Evolutionary conservation across 805 yeast genomes (phyloP), one percentile per base, ranked within the genome.

Genomic region (Ogataea henricii): DNA sequence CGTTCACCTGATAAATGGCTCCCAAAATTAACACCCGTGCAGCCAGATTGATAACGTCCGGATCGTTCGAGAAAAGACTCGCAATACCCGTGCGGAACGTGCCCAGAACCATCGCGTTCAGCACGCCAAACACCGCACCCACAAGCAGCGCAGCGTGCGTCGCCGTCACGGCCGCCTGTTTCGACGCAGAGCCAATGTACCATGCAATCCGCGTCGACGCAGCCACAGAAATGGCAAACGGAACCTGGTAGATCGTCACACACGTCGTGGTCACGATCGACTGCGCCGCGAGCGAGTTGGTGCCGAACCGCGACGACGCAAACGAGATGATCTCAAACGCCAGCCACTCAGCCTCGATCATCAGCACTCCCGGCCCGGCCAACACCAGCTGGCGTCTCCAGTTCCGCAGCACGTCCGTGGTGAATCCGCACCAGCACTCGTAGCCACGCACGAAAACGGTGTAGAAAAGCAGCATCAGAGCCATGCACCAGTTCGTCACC

Each of bases 1-100:
- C 94, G 46, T 79, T 78, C 21, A 87, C 66, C 67, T 86, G 91
- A 77, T 83, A 84, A 26, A 80, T 58, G 1, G 90, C 87, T 40
- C 83, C 77, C 38, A 83, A 68, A 62, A 87, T 82, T 67, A 86
- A 68, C 22, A 85, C 76, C 20, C 66, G 64, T 1, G 73, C 63
- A 6, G 85, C 81, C 9, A 77, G 58, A 3, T 59, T 58, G 23
- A 83, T 72, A 2, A 86, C 90, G 2, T 72, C 76, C 37, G 69
- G 70, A 55, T 87, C 90, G 23, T 69, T 66, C 0, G 90, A 83
- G 63, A 86, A 87, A 34, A 81, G 58, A n/a, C 60, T 48, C 1
- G 84, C 79, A 41, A 83, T 68, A 6, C 53, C 48, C 3, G 51
- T 42, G 52, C 78, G 72, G 50, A 74, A 78, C 18, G 69, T 56